Evolutionary conservation across 805 yeast species (phyloP), one percentile per base, ranked within the genome.

Genomic region (Diddensiella transvaalensis): DNA sequence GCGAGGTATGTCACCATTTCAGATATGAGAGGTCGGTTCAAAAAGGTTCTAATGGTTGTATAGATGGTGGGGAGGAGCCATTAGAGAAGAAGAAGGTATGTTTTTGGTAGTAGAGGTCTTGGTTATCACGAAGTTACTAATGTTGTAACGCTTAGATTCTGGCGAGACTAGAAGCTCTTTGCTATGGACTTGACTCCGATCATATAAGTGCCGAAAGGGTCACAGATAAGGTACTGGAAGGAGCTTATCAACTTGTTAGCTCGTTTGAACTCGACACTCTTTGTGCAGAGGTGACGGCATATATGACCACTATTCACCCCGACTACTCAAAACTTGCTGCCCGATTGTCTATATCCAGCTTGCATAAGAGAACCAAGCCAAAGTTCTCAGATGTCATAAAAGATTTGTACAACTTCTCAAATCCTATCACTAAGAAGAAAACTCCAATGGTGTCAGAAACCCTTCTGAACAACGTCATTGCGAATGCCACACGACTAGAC

Each of bases 221-320:
- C 11, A 40, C 42, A 18, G 79, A 93, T 19, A 15, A 22, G 4
- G 41, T 42, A 5, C 2, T 13, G 17, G 4, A 13, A 11, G 99
- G 99, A 66, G 96, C 93, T 48, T 93, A 91, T 68, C 95, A 88
- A 63, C 98, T 98, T 62, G 99, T 93, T 46, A 89, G 91, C 62
- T 93, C 98, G 47, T 78, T 85, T 52, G 97, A 93, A 67, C 72
- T 85, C 51, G 89, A 82, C 59, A 81, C 82, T 60, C 68, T 84
- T 40, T 90, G 98, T 42, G 97, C 98, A 39, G 99, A 93, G 70
- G 89, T 96, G 32, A 95, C 96, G 49, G 98, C 98, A 38, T 86
- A 85, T 64, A 87, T 93, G 96, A 89, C 97, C 50, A 91, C 98
- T 10, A 79, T 87, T 54, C 98, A 91, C 68, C 98, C 98, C n/a